Conservation (phyloP, 192 early-diverging fungal species). For the Backusella circina region DNA sequence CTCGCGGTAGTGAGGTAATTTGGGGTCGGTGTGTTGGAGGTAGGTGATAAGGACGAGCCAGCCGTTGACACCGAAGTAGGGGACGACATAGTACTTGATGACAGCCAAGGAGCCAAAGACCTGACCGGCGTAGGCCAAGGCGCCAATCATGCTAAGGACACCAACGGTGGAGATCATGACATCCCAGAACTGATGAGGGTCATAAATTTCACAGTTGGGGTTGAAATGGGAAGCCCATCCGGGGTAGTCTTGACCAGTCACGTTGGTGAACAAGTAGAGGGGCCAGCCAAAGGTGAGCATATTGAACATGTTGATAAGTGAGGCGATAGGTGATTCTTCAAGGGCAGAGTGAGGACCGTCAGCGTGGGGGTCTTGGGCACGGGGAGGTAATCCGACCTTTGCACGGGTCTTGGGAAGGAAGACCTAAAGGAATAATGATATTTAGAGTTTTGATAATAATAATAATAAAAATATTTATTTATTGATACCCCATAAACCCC, state of each 20-base stretch:
- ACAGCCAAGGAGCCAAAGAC: conserved; percentile 52
- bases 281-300: conserved; percentile 89
- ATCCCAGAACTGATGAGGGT: conserved; percentile 61
- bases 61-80: conserved; percentile 89
- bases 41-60: conserved; percentile 96
- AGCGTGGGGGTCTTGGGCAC: conserved; percentile 26
- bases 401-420: conserved; percentile 71
- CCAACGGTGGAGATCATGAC: conserved; percentile 72
- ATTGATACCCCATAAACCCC: neutral
- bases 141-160: conserved; percentile 53
- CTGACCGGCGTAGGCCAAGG: conserved; percentile 49
- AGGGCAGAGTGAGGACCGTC: conserved; percentile 43
- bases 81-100: conserved; percentile 81
- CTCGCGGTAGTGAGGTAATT: conserved; percentile 83
- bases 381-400: conserved; percentile 46
- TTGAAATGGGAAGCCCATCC: conserved; percentile 83
- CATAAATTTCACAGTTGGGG: conserved; percentile 78
- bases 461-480: neutral
- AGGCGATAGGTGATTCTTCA: conserved; percentile 72
- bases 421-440: conserved; percentile 41
- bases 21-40: conserved; percentile 88
- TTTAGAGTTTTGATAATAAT: neutral
- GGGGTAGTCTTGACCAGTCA: conserved; percentile 72
- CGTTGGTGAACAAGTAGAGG: conserved; percentile 75
- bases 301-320: conserved; percentile 56